These are phyloP conservation scores for Colletotrichum euphorbiae DNA, from an alignment of 2,329 filamentous ascomycete genomes.

Conservation along the genomic window DNA sequence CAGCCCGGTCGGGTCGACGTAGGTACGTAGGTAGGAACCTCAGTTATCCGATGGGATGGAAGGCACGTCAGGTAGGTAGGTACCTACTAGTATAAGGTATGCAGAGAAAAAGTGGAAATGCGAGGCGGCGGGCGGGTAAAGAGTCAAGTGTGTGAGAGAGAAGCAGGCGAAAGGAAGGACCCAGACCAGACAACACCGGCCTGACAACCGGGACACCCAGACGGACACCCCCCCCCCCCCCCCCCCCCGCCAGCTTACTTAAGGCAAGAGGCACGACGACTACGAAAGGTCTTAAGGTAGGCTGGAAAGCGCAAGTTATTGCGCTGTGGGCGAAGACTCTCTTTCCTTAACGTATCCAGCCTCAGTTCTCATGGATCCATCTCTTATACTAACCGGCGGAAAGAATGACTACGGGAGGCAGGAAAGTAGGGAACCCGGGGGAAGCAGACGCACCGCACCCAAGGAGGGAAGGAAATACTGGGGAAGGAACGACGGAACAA, in stretches of 20 bases:
- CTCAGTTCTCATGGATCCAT: no score
- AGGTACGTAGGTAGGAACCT: not conserved
- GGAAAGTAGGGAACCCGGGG: no score
- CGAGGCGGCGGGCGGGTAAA: conserved; percentile 32
- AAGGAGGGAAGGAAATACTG: not conserved
- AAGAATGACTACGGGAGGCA: not conserved
- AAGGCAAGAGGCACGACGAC: not conserved
- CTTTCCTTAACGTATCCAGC: no score
- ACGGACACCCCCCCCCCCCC: not conserved
- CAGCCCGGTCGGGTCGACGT: conserved; percentile 28
- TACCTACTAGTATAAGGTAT: no score
- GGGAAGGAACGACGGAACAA: conserved; percentile 19
- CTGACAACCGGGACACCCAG: conserved; percentile 1
- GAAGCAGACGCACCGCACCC: no score
- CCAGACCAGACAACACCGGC: conserved; percentile 3
- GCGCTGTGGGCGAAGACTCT: not conserved
- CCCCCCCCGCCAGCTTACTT: not conserved
- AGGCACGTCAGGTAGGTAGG: no score
- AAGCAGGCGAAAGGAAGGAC: conserved; percentile 6
- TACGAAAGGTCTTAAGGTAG: not conserved
- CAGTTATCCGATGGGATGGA: no score
- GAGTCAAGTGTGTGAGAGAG: not conserved
- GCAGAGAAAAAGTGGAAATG: conserved; percentile 31
- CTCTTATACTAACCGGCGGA: no score
- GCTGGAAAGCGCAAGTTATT: conserved; percentile 6